Evolutionary conservation across 208 protist genomes (phyloP), one percentile per base, ranked within the genome.

Genomic region (Kentomonas sorsogonicus): DNA sequence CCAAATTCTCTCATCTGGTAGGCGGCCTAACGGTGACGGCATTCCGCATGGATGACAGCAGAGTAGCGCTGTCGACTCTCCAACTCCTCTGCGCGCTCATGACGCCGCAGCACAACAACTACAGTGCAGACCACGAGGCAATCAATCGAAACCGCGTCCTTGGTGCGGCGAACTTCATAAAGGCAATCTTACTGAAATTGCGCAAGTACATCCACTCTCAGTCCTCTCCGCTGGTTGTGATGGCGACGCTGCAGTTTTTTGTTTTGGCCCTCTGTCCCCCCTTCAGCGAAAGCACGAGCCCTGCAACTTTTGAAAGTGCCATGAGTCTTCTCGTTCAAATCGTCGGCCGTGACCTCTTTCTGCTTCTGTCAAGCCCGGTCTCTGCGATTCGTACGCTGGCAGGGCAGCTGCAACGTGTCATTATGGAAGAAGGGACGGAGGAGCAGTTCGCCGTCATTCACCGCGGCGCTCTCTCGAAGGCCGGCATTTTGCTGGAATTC

Each of bases 61-160:
- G 79, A 34, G 76, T 93, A 6, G 74, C 76, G 16, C 76, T 87
- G 53, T 77, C 87, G 11, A 89, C 92, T 25, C 72, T 97, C 18
- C 87, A 97, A 59, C 91, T 93, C 46, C 54, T 98, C 16, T 74
- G 76, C 66, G 79, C 89, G 7, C 74, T 98, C 43, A 95, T 98
- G 89, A 88, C 86, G 25, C 89, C 94, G 16, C 89, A 93, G 52
- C 94, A 98, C 74, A 76, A 98, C 54, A 73, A 95, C 63, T 98
- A 97, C 58, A 91, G 97, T 41, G 40, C 85, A 0, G 66, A 69
- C 41, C 83, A 94, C 59, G 92, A 97, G 65, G 72, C 83, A 3
- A 71, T 76, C 38, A 97, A 97, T 71, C 96, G 96, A 63, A 86
- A 80, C 57, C 60, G 81, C 6, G 77, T 98, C n/a, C 63, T 96